Base-by-base conservation (phyloP, 805 yeast genomes). In the Clavispora phyllophila region DNA sequence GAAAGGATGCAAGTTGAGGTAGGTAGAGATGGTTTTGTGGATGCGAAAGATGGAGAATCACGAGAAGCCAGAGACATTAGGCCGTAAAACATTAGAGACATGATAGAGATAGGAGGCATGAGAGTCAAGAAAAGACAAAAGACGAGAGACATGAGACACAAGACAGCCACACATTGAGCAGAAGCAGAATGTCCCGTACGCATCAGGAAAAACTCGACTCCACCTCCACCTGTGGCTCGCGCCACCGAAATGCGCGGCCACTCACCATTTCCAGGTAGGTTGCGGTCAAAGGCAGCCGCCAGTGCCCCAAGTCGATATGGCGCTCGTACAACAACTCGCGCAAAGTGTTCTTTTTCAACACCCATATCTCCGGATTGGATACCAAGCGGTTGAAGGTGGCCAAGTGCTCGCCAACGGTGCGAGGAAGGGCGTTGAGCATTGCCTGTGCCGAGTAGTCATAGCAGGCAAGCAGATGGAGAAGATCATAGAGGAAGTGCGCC, bases 141-240 rank as follows among this genome's bases (percentile, higher is more conserved):
- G n/a, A n/a, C n/a, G n/a, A n/a, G n/a, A n/a, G n/a, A n/a, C n/a
- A n/a, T n/a, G n/a, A n/a, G n/a, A n/a, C n/a, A n/a, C n/a, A n/a
- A n/a, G n/a, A n/a, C n/a, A n/a, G n/a, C n/a, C n/a, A n/a, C n/a
- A n/a, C n/a, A n/a, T n/a, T n/a, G n/a, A n/a, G n/a, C n/a, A n/a
- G n/a, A n/a, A n/a, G n/a, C n/a, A n/a, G n/a, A n/a, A n/a, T n/a
- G n/a, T n/a, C n/a, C n/a, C n/a, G n/a, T n/a, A n/a, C n/a, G 19
- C 9, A 29, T 20, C 15, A 29, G 14, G 33, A 2, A 29, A 29
- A 29, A 12, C 8, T 29, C 19, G 33, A 15, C 13, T 15, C 33
- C 15, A 41, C 40, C 17, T 32, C 44, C 9, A 46, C 49, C 24
- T 38, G 42, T 8, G 49, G 47, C 37, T 34, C 39, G n/a, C 33